Evolutionary conservation across 1,284 basidiomycete genomes (phyloP).

Genomic region (Gomphus bonarii): DNA sequence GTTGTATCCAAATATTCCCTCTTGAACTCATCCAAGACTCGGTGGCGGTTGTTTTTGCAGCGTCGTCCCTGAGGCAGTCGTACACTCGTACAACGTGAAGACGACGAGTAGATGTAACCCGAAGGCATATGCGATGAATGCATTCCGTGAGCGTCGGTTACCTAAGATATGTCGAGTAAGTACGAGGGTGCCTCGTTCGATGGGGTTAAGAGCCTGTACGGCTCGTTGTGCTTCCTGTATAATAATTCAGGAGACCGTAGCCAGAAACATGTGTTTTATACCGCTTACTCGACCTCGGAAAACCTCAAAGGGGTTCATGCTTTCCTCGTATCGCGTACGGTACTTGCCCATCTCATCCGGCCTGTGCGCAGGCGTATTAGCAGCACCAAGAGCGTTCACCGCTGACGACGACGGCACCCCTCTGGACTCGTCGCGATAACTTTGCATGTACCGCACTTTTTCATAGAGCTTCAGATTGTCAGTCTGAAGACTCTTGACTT

Average conservation of each 20-base stretch:
- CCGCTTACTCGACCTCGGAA: slow-evolving; percentile 86
- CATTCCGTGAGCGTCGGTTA: slow-evolving; percentile 73
- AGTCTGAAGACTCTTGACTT: slow-evolving; percentile 80
- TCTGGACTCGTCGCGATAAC: slow-evolving; percentile 68
- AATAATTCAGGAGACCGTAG: background rate
- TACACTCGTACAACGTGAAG: slow-evolving; percentile 68
- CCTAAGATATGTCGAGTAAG: slow-evolving; percentile 82
- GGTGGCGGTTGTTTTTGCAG: slow-evolving; percentile 39
- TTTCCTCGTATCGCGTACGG: slow-evolving; percentile 85
- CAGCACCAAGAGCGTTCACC: slow-evolving; percentile 55
- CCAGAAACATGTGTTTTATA: background rate
- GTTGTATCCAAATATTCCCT: background rate
- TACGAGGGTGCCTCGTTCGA: slow-evolving; percentile 82
- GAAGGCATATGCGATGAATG: slow-evolving; percentile 77
- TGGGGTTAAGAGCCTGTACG: slow-evolving; percentile 83
- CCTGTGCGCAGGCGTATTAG: slow-evolving; percentile 23
- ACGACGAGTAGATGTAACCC: slow-evolving; percentile 72
- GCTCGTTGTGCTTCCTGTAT: slow-evolving; percentile 84
- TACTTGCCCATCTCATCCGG: slow-evolving; percentile 82
- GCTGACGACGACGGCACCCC: slow-evolving; percentile 43
- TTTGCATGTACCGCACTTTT: slow-evolving; percentile 95
- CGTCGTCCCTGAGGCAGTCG: slow-evolving; percentile 36
- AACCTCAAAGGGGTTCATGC: slow-evolving; percentile 95
- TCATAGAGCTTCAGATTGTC: slow-evolving; percentile 95
- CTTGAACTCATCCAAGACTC: slow-evolving; percentile 6